A percentile compares a stretch with the other conserved stretches of the same genome.
Evolutionary conservation across 306 rosid species (phyloP).

Genomic region (Vachellia collinsii): DNA sequence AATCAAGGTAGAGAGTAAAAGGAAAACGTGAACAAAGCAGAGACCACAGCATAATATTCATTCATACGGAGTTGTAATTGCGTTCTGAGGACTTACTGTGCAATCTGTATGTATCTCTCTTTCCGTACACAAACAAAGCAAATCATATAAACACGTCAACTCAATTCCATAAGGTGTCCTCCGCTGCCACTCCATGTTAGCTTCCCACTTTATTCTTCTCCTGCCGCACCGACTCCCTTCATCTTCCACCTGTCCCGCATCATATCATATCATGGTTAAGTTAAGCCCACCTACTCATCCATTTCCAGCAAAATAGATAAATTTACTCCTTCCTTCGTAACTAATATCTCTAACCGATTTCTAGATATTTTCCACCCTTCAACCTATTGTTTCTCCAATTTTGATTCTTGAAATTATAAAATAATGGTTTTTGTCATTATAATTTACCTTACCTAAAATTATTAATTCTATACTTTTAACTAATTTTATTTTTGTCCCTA

Average conservation of each 20-base stretch:
- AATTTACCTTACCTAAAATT: no score
- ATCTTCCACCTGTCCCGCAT: constrained; percentile 1
- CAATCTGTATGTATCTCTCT: background rate
- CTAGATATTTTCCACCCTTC: background rate
- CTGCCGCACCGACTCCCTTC: background rate
- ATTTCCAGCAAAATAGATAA: background rate
- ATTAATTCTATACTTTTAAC: no score
- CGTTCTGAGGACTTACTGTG: background rate
- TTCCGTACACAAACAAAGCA: background rate
- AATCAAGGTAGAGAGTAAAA: no score
- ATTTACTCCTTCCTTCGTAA: background rate
- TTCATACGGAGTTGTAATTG: background rate
- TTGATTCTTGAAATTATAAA: no score
- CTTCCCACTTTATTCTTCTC: background rate
- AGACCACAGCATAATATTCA: background rate
- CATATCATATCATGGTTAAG: background rate
- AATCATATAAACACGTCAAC: background rate
- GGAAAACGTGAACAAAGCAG: background rate
- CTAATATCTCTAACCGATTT: background rate
- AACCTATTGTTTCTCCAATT: no score
- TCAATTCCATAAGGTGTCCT: constrained; percentile 13
- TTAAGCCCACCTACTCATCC: background rate
- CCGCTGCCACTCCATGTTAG: background rate
- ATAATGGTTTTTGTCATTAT: no score
- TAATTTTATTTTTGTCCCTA: no score